Evolutionary conservation across 352 stramenopile species (phyloP).

Genomic region (Phytophthora cactorum): DNA sequence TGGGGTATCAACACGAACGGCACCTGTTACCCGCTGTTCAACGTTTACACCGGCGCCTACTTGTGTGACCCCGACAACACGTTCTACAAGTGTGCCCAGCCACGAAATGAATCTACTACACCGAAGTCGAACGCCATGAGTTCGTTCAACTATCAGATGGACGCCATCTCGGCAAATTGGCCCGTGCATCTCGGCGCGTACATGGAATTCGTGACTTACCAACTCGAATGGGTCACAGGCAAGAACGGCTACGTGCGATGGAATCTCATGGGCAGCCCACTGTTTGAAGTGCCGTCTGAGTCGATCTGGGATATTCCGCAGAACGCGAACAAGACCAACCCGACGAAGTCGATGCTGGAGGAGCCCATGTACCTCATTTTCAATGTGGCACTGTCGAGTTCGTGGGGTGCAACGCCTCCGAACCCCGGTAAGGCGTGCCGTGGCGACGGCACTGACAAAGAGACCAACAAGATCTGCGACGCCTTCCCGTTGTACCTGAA

Average conservation of each 20-base stretch:
- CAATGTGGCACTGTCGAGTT: constrained; percentile 93
- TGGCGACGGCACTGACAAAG: constrained; percentile 33
- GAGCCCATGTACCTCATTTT: constrained; percentile 94
- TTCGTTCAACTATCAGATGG: constrained; percentile 26
- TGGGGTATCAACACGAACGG: constrained; percentile 63
- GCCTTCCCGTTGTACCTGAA: constrained; percentile 66
- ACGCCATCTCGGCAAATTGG: constrained; percentile 70
- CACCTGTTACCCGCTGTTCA: constrained; percentile 52
- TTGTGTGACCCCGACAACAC: constrained; percentile 57
- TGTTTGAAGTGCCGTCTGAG: constrained; percentile 79
- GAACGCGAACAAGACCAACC: constrained; percentile 48
- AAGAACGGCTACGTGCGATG: constrained; percentile 50
- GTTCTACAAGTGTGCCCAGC: constrained; percentile 43
- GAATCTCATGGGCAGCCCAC: constrained; percentile 70
- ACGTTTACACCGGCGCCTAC: constrained; percentile 53
- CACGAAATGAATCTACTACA: constrained; percentile 42
- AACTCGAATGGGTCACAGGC: constrained; percentile 50
- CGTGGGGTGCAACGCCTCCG: constrained; percentile 41
- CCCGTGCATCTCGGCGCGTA: constrained; percentile 71
- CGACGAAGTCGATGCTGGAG: constrained; percentile 85
- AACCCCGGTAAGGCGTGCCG: constrained; percentile 33
- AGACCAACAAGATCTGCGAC: constrained; percentile 55
- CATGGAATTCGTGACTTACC: constrained; percentile 59
- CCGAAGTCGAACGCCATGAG: constrained; percentile 56
- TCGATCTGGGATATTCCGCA: constrained; percentile 49